These are phyloP conservation scores for Paraphaeosphaeria minitans DNA, from an alignment of 2,329 filamentous ascomycete species.

Conservation along the genomic window DNA sequence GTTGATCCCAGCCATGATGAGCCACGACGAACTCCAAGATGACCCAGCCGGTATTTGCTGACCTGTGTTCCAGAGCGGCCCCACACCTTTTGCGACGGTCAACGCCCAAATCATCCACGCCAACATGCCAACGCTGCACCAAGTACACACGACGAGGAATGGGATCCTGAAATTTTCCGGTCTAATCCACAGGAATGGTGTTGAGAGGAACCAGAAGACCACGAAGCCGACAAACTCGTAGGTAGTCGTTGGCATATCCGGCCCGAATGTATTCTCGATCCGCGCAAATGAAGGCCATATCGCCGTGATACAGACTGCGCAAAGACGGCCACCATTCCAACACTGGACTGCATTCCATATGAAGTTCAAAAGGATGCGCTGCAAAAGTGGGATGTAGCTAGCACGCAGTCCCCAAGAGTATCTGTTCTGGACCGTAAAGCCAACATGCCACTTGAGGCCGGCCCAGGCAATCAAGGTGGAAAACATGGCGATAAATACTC, in stretches of 20 bases:
- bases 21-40: constrained; percentile 50
- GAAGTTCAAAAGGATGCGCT: constrained; percentile 57
- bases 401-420: constrained; percentile 57
- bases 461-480: constrained; percentile 55
- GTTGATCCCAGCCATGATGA: constrained; percentile 54
- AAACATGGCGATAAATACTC: constrained; percentile 51
- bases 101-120: constrained; percentile 56
- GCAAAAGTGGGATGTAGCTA: constrained; percentile 55
- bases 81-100: constrained; percentile 51
- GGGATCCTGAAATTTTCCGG: constrained; percentile 57
- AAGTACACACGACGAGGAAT: constrained; percentile 52
- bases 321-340: constrained; percentile 43
- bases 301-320: constrained; percentile 43
- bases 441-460: constrained; percentile 57
- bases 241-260: constrained; percentile 43
- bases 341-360: constrained; percentile 58
- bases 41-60: constrained; percentile 44
- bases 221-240: constrained; percentile 45
- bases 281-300: constrained; percentile 45
- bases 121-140: constrained; percentile 55
- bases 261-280: constrained; percentile 42
- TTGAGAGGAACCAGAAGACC: constrained; percentile 42
- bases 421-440: constrained; percentile 57
- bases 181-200: constrained; percentile 56
- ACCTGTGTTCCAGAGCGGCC: constrained; percentile 49